A percentile compares a stretch with the other conserved stretches of the same genome.
These are phyloP conservation scores for Fraxinus xanthoxyloides DNA, from an alignment of 305 asterid genomes.

Conservation along the genomic window DNA sequence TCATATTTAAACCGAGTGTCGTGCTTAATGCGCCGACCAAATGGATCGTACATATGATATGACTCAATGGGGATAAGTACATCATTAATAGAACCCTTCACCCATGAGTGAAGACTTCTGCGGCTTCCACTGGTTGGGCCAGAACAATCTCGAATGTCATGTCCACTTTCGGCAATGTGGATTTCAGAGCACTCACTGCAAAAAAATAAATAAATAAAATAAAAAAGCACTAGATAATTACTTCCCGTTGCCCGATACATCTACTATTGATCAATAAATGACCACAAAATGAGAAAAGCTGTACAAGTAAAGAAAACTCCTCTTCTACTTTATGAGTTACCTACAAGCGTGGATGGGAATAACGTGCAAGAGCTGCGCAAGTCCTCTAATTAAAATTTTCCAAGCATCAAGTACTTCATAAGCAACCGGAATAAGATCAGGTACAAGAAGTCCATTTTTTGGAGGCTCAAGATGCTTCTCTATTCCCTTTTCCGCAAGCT, in stretches of 20 bases:
- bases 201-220: not conserved
- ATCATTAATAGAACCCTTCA: slow-evolving; percentile 76
- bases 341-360: slow-evolving; percentile 88
- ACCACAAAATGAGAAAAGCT: not conserved
- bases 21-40: slow-evolving; percentile 74
- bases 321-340: slow-evolving; percentile 36
- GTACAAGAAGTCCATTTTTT: slow-evolving; percentile 74
- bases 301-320: not conserved
- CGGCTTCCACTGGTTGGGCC: slow-evolving; percentile 63
- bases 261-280: not conserved
- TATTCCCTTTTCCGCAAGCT: slow-evolving; percentile 77
- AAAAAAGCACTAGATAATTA: slow-evolving; percentile 10
- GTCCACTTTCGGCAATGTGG: slow-evolving; percentile 66
- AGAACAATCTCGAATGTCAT: slow-evolving; percentile 65
- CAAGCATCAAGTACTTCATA: slow-evolving; percentile 69
- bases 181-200: slow-evolving; percentile 87
- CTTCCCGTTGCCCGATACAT: slow-evolving; percentile 10
- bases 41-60: slow-evolving; percentile 86
- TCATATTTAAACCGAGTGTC: slow-evolving; percentile 77
- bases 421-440: slow-evolving; percentile 63
- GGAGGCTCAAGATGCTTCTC: slow-evolving; percentile 91
- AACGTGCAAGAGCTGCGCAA: slow-evolving; percentile 62
- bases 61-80: slow-evolving; percentile 80
- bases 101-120: slow-evolving; percentile 74
- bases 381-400: slow-evolving; percentile 74